Base-by-base conservation (phyloP, 2,329 filamentous ascomycete genomes). In the Colletotrichum falcatum region DNA sequence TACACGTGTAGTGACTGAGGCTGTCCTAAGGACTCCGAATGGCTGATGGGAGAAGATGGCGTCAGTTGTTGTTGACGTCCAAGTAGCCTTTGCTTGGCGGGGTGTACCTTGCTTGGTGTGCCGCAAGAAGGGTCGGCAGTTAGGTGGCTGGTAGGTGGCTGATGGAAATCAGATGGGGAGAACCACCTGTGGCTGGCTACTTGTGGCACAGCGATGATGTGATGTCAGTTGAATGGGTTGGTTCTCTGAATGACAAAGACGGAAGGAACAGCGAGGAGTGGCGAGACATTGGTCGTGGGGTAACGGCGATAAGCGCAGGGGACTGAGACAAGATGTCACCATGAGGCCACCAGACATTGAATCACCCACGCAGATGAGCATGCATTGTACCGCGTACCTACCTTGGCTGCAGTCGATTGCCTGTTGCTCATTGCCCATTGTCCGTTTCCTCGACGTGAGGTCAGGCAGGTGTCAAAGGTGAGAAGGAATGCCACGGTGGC, bases 11-110 rank as follows among this genome's bases (percentile, higher is more conserved):
- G 18, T 11, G 59, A 30, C 44, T 28, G 33, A 61, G 30, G 6
- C 16, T 2, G 18, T n/a, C 8, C 49, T 33, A 44, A 49, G 35
- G 66, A 37, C 28, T 54, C 61, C 46, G 63, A 63, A 42, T 51
- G 12, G 54, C 26, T 54, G 35, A 37, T 33, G 51, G 42, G 28
- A 48, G 30, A 18, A 20, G 26, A 14, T 23, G 42, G 37, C 35
- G 49, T 70, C 55, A 61, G 63, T 49, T 66, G 42, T 37, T 26
- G 56, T 62, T 70, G 28, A 66, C 26, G 67, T 66, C 60, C 39
- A 66, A 55, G 60, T 56, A 23, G 51, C 39, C 42, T 30, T 26
- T 39, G 20, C 67, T 66, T 61, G 56, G 56, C 63, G 39, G n/a
- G 14, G 48, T 12, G 39, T 66, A 49, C 56, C 49, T 53, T 66